Base-by-base conservation (phyloP, 2,329 filamentous ascomycete genomes). In the Paramyrothecium sp. region DNA sequence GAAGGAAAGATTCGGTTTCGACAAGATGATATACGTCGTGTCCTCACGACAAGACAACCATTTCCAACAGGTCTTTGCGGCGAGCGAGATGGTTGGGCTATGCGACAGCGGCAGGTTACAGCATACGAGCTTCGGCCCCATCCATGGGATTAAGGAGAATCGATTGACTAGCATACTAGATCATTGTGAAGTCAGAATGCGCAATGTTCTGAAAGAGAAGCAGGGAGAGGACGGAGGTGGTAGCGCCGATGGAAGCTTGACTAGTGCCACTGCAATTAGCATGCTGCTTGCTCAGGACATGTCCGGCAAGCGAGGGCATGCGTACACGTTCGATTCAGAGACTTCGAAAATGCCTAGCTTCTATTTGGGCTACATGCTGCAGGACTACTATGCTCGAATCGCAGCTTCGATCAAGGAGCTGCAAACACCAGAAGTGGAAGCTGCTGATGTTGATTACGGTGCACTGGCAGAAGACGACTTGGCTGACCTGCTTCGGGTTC, bases 11-110 rank as follows among this genome's bases (percentile, higher is more conserved):
- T 82, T 83, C 69, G 66, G 82, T 1, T 91, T 91, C 65, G 89
- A 92, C 73, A 85, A 90, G 67, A 91, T 92, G 89, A 88, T 92
- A 49, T 92, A 92, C 65, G 89, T 92, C 4, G 86, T 91, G 21
- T 88, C 88, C 0, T 85, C 83, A 34, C 84, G 88, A 62, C 89
- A 92, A 67, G 88, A 89, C 63, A 79, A 89, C 50, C 89, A 92
- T 67, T 81, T 92, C 51, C 84, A 86, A 60, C 87, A 91, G 26
- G 26, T 75, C 0, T 66, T 69, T 21, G 62, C 65, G 19, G 61
- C 69, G 0, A 56, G 75, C 8, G 66, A 69, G 30, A 64, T 73
- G 4, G 68, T 75, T 66, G 72, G 65, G 1, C 62, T 59, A 2
- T 55, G 60, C 4, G 69, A 73, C 19, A 63, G 65, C 1, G 57